Base-by-base conservation (phyloP, 2,329 filamentous ascomycete genomes). In the Xylariaceae sp. region DNA sequence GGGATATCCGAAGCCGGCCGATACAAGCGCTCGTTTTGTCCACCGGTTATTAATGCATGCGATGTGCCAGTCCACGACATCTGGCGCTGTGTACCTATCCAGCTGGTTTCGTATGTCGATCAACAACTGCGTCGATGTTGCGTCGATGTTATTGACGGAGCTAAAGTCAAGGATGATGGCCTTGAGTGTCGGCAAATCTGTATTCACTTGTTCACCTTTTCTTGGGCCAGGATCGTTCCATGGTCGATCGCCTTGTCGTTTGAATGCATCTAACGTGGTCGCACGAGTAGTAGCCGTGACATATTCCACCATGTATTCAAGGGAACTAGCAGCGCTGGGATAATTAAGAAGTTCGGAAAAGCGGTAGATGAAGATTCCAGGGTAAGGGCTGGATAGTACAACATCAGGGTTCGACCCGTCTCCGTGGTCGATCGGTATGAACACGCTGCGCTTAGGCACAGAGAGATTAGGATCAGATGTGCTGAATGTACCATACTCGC, bases 281-380 rank as follows among this genome's bases (percentile, higher is more conserved):
- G 90, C 86, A 36, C 88, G 84, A 2, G 92, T 96, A 54, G 86
- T 73, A 41, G 77, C 69, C 60, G 87, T 87, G 43, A 96, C 83
- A 60, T 84, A 82, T 2, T 79, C 72, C 2, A 84, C 82, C 46
- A 96, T 77, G 64, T 90, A 83, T 64, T 97, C 91, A 51, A 96
- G 82, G 58, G 95, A 91, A 67, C 90, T 86, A 64, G 90, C 90
- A 17, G 91, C 91, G 62, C 96, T 99, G 54, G 93, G 90, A 65
- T 97, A 99, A 72, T 94, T 96, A 78, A 96, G 96, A 41, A 92
- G 90, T 73, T 97, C 93, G 0, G 88, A 85, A 71, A 96, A 97
- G 42, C 93, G 86, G 75, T 96, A 97, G 65, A 97, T 96, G 72
- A 97, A 96, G 60, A 99, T 81, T 47, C 94, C 94, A 0, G 93